Percentiles rank a stretch among this genome's conserved stretches.
These are phyloP conservation scores for Vigna mungo DNA, from an alignment of 306 rosid genomes.

Conservation along the genomic window DNA sequence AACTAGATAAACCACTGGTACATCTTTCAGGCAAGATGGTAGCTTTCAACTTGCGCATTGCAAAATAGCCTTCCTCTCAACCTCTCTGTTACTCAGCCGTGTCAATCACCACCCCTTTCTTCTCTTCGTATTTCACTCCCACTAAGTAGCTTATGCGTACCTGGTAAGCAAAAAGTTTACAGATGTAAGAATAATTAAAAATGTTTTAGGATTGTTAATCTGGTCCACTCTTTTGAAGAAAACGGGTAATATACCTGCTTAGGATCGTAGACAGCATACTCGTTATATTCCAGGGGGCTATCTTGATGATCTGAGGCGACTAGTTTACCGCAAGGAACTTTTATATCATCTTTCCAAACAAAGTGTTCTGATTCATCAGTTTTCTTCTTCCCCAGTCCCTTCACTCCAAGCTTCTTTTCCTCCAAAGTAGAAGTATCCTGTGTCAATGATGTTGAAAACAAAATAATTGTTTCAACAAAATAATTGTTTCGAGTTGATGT, in stretches of 20 bases:
- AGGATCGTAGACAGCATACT: slow-evolving; percentile 78
- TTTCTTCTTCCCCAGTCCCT: slow-evolving; percentile 74
- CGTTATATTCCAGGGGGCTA: slow-evolving; percentile 74
- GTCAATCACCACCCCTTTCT: slow-evolving; percentile 53
- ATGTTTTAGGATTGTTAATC: background rate
- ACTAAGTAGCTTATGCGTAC: slow-evolving; percentile 79
- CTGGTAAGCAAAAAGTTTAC: slow-evolving; percentile 45
- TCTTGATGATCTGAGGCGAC: slow-evolving; percentile 70
- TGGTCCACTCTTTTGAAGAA: background rate
- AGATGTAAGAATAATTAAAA: background rate
- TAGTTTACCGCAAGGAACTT: slow-evolving; percentile 77
- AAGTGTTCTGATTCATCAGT: slow-evolving; percentile 82
- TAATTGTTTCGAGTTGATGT: too few species aligned
- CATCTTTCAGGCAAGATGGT: slow-evolving; percentile 33
- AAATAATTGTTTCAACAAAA: background rate
- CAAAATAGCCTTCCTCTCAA: slow-evolving; percentile 1
- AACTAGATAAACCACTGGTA: background rate
- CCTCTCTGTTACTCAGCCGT: slow-evolving; percentile 49
- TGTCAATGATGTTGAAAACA: slow-evolving; percentile 17
- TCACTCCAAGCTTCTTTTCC: slow-evolving; percentile 70
- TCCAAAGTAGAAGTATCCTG: slow-evolving; percentile 73
- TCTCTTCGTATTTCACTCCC: slow-evolving; percentile 77
- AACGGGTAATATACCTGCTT: slow-evolving; percentile 62
- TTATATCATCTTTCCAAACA: slow-evolving; percentile 79
- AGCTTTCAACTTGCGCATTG: background rate